Evolutionary conservation across 2,329 filamentous ascomycete genomes (phyloP), one percentile per base, ranked within the genome.

Genomic region (Chrysosporium keratinophilum): DNA sequence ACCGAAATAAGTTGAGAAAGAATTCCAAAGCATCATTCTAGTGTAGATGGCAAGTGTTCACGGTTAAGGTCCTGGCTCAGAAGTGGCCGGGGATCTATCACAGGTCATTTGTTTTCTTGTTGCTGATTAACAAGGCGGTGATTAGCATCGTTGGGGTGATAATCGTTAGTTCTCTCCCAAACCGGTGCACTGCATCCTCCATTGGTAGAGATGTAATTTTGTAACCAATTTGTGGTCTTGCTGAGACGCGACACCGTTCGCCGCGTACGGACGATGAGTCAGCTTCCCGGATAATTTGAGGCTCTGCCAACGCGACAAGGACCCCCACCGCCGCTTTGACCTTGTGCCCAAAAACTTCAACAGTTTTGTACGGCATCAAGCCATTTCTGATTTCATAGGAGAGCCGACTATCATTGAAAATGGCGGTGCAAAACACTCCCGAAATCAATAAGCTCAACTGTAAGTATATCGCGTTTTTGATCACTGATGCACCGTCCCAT

Each of bases 401-500:
- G 35, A 43, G 49, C 23, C 28, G 11, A 39, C 39, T 34, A 43
- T 42, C 34, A 46, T 52, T 60, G 61, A 68, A 54, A 52, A 73
- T 73, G 71, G 71, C 71, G 62, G 70, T 69, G 57, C 66, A 73
- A 62, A 62, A 65, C 61, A 66, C 62, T 50, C 66, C 70, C 52
- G 68, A 71, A 62, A 62, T 72, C 58, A 58, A 70, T 53, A 67
- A 71, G 63, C 64, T 73, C 59, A 64, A 67, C 60, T 57, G 71
- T 73, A 59, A 61, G 69, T 59, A 19, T 15, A 31, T 11, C 19
- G 28, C 10, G 10, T 17, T 41, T 41, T 19, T n/a, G 15, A 19
- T 39, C 39, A 11, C 33, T 48, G n/a, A 17, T n/a, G 35, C 9
- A 6, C 39, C 14, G 17, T 23, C 39, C 41, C 37, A 23, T 41